Base-by-base conservation (phyloP, 768 basidiomycete species). In the Tulasnella calospora region DNA sequence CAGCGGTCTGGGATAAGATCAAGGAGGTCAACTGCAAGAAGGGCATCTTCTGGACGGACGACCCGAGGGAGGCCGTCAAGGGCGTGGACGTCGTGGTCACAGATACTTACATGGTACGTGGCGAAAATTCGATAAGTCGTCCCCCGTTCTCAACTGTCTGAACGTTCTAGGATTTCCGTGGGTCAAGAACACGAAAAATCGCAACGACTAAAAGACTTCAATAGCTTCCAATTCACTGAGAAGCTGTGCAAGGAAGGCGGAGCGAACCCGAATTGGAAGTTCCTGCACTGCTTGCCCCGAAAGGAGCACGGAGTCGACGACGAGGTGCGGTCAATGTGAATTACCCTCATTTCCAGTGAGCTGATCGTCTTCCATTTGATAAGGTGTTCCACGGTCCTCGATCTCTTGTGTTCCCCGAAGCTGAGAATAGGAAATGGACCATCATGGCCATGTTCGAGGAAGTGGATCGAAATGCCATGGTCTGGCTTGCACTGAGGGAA, bases 1-100 rank as follows among this genome's bases (percentile, higher is more conserved):
- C 85, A 23, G 84, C 88, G 0, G 96, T 99, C 0, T 94, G 94
- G 94, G 88, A 91, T 69, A 89, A 93, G 15, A 92, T 98, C 69
- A 88, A 89, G 76, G 90, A 91, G 82, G 87, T 94, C 7, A 91
- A 86, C 10, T 93, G 92, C 82, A 92, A 94, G 80, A 88, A 91
- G 81, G 84, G 85, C 73, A 94, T 94, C 71, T 88, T 86, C 85
- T 94, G 93, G 94, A 89, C 89, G 38, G 85, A 83, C 12, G 92
- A 94, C 81, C 96, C 97, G 0, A 88, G 87, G 73, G 94, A 96
- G 83, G 98, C 98, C 0, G 93, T 98, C 9, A 84, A 91, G 5
- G 92, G 90, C 67, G 98, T 97, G 9, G 98, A 98, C 84, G 96
- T 99, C 93, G 91, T 98, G 38, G 97, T 99, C 81, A 99, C 98